Evolutionary conservation across 306 rosid genomes (phyloP).

Genomic region (Pyrus pyrifolia): DNA sequence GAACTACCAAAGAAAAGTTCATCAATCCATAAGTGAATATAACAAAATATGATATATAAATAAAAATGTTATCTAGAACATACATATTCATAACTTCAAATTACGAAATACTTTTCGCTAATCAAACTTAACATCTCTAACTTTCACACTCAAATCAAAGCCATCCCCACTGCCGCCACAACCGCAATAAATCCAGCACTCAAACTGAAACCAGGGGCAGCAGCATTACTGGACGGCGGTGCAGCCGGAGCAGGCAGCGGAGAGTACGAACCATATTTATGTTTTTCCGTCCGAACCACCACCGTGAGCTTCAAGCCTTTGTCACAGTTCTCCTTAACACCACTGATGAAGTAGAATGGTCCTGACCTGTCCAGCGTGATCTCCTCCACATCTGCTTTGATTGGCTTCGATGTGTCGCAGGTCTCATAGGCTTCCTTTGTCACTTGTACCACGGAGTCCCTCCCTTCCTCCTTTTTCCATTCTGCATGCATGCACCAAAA

Average conservation of each 20-base stretch:
- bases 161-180: neutral
- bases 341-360: slow-evolving; percentile 63
- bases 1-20: too few relatives aligned
- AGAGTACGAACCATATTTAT: neutral
- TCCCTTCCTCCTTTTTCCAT: neutral
- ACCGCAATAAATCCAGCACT: neutral
- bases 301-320: slow-evolving; percentile 57
- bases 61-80: neutral
- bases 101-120: neutral
- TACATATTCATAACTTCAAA: neutral
- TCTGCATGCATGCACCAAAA: neutral
- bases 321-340: slow-evolving; percentile 51
- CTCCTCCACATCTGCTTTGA: neutral
- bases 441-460: slow-evolving; percentile 1
- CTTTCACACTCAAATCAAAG: neutral
- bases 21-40: too few relatives aligned
- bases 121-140: neutral
- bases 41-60: too few relatives aligned
- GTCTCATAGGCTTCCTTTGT: neutral
- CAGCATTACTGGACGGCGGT: neutral
- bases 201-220: neutral
- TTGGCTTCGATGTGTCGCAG: neutral
- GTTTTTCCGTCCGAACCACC: neutral
- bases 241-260: neutral
- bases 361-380: slow-evolving; percentile 35